Base-by-base conservation (phyloP, 768 basidiomycete species). In the Mycena polygramma region DNA sequence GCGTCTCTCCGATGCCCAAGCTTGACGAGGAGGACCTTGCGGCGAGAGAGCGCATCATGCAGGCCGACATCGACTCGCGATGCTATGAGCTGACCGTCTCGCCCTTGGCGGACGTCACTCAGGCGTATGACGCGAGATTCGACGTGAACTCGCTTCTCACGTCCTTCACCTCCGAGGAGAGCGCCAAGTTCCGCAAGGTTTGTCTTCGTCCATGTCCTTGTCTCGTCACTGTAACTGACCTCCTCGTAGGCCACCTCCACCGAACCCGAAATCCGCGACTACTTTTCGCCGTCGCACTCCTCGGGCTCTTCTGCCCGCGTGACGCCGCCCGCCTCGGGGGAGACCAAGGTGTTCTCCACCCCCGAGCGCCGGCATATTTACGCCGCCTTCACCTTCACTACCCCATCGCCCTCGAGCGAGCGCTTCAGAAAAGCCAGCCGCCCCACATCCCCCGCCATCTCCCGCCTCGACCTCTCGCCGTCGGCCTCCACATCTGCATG, bases 61-160 rank as follows among this genome's bases (percentile, higher is more conserved):
- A 93, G 76, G 84, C 83, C 4, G 80, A 83, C 49, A 89, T 91
- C 61, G 89, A 93, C 74, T 88, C 93, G n/a, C 87, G 87, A 58
- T 94, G 93, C 80, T 93, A 94, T 76, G 93, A 93, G 75, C 77
- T 94, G 72, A 94, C 93, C 7, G 93, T 94, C 72, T 83, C 87
- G 75, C 93, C 93, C 52, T 79, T 94, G 73, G 93, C 93, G 45
- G 93, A 94, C 78, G 89, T 94, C 57, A 91, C 85, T 49, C 83
- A 87, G 70, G 93, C 93, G 0, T 93, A 92, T 76, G 90, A 90
- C 57, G 80, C 82, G 36, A 73, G 75, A 9, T 66, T 73, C 60
- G 72, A 73, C 45, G 59, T 73, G 55, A 67, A 67, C 68, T 72
- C 81, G 22, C 78, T 78, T 35, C 75, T 81, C 37, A 79, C 80